These are phyloP conservation scores for Malus hybrid DNA, from an alignment of 331 rosid genomes.

Conservation along the genomic window DNA sequence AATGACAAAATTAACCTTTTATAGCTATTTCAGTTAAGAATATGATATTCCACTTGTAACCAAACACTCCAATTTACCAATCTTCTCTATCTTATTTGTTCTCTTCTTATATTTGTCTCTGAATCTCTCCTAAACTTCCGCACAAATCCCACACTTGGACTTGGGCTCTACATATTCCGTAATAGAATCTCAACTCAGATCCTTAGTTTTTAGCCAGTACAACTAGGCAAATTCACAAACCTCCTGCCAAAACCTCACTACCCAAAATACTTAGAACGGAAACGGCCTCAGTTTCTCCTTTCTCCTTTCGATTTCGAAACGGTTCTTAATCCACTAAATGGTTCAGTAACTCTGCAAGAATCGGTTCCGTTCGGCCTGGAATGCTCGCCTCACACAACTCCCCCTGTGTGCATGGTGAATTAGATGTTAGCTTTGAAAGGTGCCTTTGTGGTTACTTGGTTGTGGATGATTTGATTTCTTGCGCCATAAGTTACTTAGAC, in stretches of 20 bases:
- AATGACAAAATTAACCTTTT: no score
- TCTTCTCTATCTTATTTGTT: no score
- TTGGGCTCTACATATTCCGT: slow-evolving; percentile 15
- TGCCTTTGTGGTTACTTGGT: no score
- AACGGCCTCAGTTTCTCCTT: background rate
- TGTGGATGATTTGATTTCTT: no score
- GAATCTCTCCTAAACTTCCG: slow-evolving; percentile 1
- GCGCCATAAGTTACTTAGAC: no score
- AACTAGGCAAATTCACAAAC: slow-evolving; percentile 36
- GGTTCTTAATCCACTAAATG: slow-evolving; percentile 32
- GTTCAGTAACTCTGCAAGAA: slow-evolving; percentile 36
- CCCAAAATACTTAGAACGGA: background rate
- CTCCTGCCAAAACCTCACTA: slow-evolving; percentile 44
- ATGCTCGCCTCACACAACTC: no score
- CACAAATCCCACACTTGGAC: background rate
- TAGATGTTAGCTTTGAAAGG: no score
- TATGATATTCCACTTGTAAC: no score
- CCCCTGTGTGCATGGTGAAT: no score
- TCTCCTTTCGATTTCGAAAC: slow-evolving; percentile 12
- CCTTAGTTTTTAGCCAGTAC: slow-evolving; percentile 38
- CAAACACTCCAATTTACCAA: no score
- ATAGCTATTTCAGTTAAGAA: no score
- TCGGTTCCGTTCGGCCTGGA: background rate
- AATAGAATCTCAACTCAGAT: slow-evolving; percentile 31
- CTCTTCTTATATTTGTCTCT: background rate